phyloP scores from a whole-genome alignment of 148 eudicot species.

The Rhododendron vialii region DNA sequence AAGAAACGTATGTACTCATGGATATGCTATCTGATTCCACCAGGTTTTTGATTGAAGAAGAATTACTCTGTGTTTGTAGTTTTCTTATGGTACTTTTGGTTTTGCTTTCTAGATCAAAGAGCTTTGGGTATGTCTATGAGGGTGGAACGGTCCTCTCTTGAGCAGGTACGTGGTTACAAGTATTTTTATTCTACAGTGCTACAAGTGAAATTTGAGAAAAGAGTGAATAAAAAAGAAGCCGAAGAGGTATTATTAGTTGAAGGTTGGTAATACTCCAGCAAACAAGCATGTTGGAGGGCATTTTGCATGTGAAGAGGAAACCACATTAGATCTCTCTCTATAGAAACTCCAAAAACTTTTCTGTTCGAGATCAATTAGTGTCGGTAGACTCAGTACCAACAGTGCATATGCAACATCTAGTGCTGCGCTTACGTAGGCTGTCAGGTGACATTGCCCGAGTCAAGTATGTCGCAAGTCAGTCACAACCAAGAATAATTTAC shows the following conservation, averaged over 20 bases:
- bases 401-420: neutral
- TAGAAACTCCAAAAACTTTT: neutral
- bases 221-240: neutral
- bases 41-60: neutral
- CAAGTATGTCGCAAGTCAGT: neutral
- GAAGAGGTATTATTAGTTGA: neutral
- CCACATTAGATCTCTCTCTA: neutral
- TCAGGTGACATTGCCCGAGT: neutral
- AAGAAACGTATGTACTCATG: slow-evolving; percentile 74
- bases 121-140: slow-evolving; percentile 99
- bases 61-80: neutral
- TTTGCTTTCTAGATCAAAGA: slow-evolving; percentile 75
- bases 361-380: neutral
- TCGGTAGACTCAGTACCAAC: neutral
- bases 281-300: too few relatives aligned
- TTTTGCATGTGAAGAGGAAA: neutral
- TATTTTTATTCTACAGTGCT: neutral
- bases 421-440: neutral
- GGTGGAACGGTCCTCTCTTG: slow-evolving; percentile 83
- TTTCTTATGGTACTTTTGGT: slow-evolving; percentile 5
- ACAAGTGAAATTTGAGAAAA: neutral
- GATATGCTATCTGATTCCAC: neutral
- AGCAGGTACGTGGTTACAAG: slow-evolving; percentile 53
- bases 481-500: neutral
- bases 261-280: neutral